These are phyloP conservation scores for Melanogaster broomeanus DNA, from an alignment of 768 basidiomycete species.

Conservation along the genomic window DNA sequence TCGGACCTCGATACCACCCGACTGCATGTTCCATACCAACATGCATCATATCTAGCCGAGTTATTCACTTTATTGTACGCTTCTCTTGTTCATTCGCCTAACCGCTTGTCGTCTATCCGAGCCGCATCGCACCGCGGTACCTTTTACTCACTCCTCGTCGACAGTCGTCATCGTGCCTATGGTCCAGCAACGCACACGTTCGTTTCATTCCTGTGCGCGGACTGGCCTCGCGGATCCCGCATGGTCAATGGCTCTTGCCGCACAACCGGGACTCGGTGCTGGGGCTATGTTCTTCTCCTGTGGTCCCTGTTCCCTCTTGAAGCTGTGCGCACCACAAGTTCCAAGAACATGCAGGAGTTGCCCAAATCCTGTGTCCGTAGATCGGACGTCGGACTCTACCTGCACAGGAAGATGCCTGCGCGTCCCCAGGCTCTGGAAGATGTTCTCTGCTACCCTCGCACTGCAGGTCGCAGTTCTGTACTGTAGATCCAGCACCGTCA, in stretches of 20 bases:
- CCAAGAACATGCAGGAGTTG: neutral
- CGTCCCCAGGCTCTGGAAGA: neutral
- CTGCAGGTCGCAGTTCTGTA: neutral
- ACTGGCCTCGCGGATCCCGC: slow-evolving; percentile 30
- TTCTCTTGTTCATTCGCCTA: slow-evolving; percentile 7
- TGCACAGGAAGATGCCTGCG: neutral
- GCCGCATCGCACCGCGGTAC: slow-evolving; percentile 16
- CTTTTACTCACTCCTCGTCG: slow-evolving; percentile 6
- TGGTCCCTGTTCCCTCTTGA: slow-evolving; percentile 8
- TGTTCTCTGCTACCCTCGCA: neutral
- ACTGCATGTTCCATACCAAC: slow-evolving; percentile 8
- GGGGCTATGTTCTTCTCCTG: slow-evolving; percentile 20
- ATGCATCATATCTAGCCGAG: slow-evolving; percentile 31
- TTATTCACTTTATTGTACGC: slow-evolving; percentile 5
- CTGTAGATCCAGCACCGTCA: neutral
- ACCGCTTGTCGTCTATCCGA: slow-evolving; percentile 19
- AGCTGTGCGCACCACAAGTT: slow-evolving; percentile 13
- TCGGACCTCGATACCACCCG: slow-evolving; percentile 21
- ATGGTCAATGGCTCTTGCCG: slow-evolving; percentile 24
- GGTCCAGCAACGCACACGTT: slow-evolving; percentile 15
- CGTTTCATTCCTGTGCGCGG: slow-evolving; percentile 32
- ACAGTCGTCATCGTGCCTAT: slow-evolving; percentile 25
- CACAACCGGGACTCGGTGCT: slow-evolving; percentile 17
- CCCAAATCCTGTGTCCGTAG: neutral
- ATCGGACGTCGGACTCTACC: neutral